Base-by-base conservation (phyloP, 2,329 filamentous ascomycete species). In the Trichophyton equinum region DNA sequence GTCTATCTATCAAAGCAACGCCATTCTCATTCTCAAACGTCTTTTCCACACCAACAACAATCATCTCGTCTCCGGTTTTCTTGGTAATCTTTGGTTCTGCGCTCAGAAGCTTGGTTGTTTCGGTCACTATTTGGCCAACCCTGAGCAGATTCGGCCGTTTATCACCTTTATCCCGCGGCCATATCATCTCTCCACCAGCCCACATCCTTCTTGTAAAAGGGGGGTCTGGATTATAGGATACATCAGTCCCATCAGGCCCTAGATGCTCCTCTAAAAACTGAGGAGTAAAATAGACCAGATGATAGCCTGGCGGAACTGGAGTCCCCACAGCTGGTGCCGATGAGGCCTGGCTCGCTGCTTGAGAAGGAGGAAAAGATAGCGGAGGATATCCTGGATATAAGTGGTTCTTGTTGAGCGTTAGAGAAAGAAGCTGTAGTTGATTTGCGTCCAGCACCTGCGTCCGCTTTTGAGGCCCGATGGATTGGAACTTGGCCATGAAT, bases 121-220 rank as follows among this genome's bases (percentile, higher is more conserved):
- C 84, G 40, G 75, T 77, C 1, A 80, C 80, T 20, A 76, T 70
- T 63, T 85, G 80, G 1, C 82, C 83, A 1, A 85, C 78, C 1
- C 75, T 73, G 62, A 86, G 68, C 18, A 69, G 64, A 65, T 78
- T 76, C 27, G 69, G 65, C 13, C 71, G 71, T 20, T 69, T 63
- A 5, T 68, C 72, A 18, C 69, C 60, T 3, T 59, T 62, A 8
- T 56, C 62, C 11, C 72, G 69, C 1, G 74, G 67, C 82, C 82
- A 85, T 13, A 70, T 68, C 71, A 86, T 81, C 61, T 76, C 74
- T 0, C 85, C 85, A 1, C 84, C 84, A 0, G 84, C 84, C 85
- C 85, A 87, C 84, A 87, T 86, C 11, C 84, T 76, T 33, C 84
- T 72, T 1, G 82, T 84, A 61, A 85, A 87, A 0, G 83, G 83